Evolutionary conservation across 1,284 basidiomycete species (phyloP).

Genomic region (Ustilago shanxiensis): DNA sequence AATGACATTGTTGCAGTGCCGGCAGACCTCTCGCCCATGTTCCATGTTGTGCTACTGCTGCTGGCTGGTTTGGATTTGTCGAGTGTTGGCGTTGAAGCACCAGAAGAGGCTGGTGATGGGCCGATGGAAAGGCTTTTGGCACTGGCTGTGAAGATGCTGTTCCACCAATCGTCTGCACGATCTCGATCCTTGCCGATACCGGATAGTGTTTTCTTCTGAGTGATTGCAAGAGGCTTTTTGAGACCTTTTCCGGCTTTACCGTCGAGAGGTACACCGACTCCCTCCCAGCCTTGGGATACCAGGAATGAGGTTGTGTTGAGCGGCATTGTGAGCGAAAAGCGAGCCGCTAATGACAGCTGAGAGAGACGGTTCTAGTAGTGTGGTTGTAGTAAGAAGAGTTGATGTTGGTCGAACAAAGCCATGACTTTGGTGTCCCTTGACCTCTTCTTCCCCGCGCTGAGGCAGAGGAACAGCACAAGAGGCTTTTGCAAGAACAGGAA

Average conservation of each 20-base stretch:
- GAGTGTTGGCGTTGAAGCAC: slow-evolving; percentile 16
- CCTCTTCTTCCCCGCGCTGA: background rate
- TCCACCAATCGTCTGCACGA: slow-evolving; percentile 69
- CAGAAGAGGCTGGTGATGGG: slow-evolving; percentile 24
- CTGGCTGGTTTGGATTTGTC: slow-evolving; percentile 12
- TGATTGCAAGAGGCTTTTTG: slow-evolving; percentile 68
- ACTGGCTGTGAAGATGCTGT: slow-evolving; percentile 66
- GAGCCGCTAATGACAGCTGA: no score
- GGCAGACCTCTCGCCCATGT: slow-evolving; percentile 37
- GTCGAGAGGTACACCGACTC: slow-evolving; percentile 65
- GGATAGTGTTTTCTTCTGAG: slow-evolving; percentile 62
- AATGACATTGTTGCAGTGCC: slow-evolving; percentile 50
- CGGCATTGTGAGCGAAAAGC: slow-evolving; percentile 55
- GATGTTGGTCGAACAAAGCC: background rate
- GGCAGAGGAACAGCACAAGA: background rate
- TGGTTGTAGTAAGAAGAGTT: background rate
- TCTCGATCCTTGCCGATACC: slow-evolving; percentile 68
- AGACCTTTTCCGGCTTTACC: slow-evolving; percentile 62
- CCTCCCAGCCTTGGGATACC: slow-evolving; percentile 65
- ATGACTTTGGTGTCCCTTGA: background rate
- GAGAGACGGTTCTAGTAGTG: background rate
- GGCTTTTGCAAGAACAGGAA: background rate
- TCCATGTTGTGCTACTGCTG: slow-evolving; percentile 20
- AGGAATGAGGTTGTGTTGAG: slow-evolving; percentile 63
- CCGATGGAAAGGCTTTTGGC: slow-evolving; percentile 61